These are phyloP conservation scores for Kurtzmaniella quercitrusa DNA, from an alignment of 1,139 yeast genomes.

Conservation along the genomic window DNA sequence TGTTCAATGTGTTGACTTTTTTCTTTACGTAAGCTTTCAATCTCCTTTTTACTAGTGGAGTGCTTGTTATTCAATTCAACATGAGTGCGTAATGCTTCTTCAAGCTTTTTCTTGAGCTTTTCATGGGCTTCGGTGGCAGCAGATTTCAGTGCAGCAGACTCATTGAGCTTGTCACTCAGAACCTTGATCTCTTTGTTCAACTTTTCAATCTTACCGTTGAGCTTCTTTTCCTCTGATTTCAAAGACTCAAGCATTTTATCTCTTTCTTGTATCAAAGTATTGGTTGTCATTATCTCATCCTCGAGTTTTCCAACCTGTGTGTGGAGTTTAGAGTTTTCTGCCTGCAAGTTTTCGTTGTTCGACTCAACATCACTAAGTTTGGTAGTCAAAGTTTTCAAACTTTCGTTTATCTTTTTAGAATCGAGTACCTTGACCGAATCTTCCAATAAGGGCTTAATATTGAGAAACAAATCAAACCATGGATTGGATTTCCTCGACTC, in stretches of 20 bases:
- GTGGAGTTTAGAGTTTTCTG: conserved; percentile 44
- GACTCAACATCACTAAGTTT: conserved; percentile 42
- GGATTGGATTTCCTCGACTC: conserved; percentile 52
- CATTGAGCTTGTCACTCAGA: conserved; percentile 10
- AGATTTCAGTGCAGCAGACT: conserved; percentile 14
- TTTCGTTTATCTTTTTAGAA: conserved; percentile 53
- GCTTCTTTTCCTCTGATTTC: conserved; percentile 20
- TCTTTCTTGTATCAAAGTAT: conserved; percentile 24
- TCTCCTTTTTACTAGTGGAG: conserved; percentile 4
- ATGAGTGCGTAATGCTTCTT: conserved; percentile 25
- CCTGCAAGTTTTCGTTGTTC: conserved; percentile 37
- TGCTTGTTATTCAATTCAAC: conserved; percentile 15
- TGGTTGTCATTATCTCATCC: conserved; percentile 28
- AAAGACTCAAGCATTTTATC: conserved; percentile 22
- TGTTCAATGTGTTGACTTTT: not conserved
- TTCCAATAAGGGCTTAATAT: conserved; percentile 72
- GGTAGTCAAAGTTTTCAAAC: conserved; percentile 30
- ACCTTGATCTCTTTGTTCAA: conserved; percentile 12
- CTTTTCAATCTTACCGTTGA: conserved; percentile 17
- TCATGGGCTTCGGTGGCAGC: conserved; percentile 31
- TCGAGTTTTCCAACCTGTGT: conserved; percentile 52
- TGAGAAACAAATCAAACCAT: conserved; percentile 76
- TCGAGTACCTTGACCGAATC: conserved; percentile 60
- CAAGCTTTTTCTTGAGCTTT: conserved; percentile 31
- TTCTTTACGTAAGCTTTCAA: conserved; percentile 15